These are phyloP conservation scores for Penicillium freii DNA, from an alignment of 2,329 filamentous ascomycete genomes.

Conservation along the genomic window DNA sequence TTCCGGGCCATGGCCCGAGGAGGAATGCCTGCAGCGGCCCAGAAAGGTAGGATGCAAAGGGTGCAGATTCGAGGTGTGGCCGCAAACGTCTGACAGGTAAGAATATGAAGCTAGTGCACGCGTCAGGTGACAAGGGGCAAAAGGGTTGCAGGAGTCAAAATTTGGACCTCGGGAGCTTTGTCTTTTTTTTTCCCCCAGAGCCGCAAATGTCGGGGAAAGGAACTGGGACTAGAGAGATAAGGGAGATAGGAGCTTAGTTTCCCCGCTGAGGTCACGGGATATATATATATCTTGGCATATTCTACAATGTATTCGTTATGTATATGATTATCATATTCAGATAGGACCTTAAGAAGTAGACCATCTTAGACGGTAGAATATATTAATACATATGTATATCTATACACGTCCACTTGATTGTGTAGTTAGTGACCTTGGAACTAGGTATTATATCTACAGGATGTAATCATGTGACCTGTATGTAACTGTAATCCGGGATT, in stretches of 20 bases:
- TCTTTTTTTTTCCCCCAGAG: slow-evolving; percentile 6
- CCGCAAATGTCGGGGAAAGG: slow-evolving; percentile 12
- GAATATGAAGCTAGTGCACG: slow-evolving; percentile 1
- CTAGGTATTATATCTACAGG: no score
- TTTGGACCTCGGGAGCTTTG: slow-evolving; percentile 4
- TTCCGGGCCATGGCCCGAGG: slow-evolving; percentile 42
- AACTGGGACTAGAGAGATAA: slow-evolving; percentile 2
- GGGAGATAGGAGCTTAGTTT: slow-evolving; percentile 1
- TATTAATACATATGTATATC: no score
- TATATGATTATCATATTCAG: no score
- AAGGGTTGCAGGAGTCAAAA: slow-evolving; percentile 9
- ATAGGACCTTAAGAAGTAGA: no score
- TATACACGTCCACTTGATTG: no score
- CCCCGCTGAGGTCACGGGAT: slow-evolving; percentile 2
- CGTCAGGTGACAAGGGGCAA: slow-evolving; percentile 9
- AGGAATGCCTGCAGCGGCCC: slow-evolving; percentile 31
- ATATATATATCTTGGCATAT: not conserved
- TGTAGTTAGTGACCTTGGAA: no score
- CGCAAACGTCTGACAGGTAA: slow-evolving; percentile 8
- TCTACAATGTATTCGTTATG: not conserved
- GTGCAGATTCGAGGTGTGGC: slow-evolving; percentile 3
- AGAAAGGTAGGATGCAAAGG: slow-evolving; percentile 6
- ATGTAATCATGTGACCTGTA: not conserved
- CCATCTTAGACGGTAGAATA: no score
- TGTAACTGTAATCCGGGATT: not conserved